Base-by-base conservation (phyloP, 1,139 yeast genomes). In the Arxiozyma slooffiae region DNA sequence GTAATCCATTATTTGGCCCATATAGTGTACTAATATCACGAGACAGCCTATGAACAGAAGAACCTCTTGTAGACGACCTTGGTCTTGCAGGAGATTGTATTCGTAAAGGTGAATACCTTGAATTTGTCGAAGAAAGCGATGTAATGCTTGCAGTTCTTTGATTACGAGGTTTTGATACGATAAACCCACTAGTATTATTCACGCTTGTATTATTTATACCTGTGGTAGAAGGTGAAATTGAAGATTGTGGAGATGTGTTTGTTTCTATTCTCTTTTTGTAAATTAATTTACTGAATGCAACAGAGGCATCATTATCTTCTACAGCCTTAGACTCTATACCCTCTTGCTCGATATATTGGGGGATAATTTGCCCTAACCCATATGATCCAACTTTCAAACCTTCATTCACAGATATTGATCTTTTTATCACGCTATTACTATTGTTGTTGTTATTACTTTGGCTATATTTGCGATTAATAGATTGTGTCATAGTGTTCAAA, bases 251-350 rank as follows among this genome's bases (percentile, higher is more conserved):
- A 30, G 66, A 59, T 49, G 62, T 64, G 55, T 58, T 58, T 44
- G 66, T 63, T 48, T 62, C 62, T 38, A 66, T 57, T 52, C 66
- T 58, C 48, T 62, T 64, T 50, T 64, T 60, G 20, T 60, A 56
- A 50, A 66, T 63, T 58, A 66, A 57, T 49, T 63, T 66, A 48
- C 63, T 64, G 41, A 67, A 67, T 48, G 68, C 70, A 36, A 65
- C 58, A 7, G 67, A 62, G 2, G 70, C 70, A 55, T 67, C 70
- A 51, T 65, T 66, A 41, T 65, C 68, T 46, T 63, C 67, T 21
- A 48, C 22, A 20, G 36, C 20, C 20, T 38, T 42, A 20, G 36
- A 9, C 7, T 39, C 18, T 16, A 16, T 3, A 45, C n/a, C 7
- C 20, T 21, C 30, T 42, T 42, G 38, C 22, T 42, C 45, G 20